Evolutionary conservation across 2,329 filamentous ascomycete species (phyloP).

Genomic region (Epichloe amarillans): DNA sequence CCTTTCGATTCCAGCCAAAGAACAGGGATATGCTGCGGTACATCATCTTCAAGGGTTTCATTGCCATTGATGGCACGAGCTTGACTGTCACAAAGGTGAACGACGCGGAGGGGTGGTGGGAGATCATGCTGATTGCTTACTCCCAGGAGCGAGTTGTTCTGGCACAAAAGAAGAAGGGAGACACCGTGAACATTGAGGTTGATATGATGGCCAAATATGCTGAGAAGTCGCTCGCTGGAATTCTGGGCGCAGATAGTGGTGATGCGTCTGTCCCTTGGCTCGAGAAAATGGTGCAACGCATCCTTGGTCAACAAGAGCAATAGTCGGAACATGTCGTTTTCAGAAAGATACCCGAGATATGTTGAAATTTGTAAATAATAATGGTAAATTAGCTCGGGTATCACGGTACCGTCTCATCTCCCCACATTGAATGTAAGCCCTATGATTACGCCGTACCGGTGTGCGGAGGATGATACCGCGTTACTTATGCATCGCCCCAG

Average conservation of each 20-base stretch:
- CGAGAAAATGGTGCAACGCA: slow-evolving; percentile 58
- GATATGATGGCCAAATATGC: slow-evolving; percentile 80
- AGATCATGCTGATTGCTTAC: slow-evolving; percentile 96
- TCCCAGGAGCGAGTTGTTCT: slow-evolving; percentile 87
- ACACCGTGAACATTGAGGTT: slow-evolving; percentile 83
- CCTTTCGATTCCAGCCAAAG: slow-evolving; percentile 66
- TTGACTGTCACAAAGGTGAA: slow-evolving; percentile 81
- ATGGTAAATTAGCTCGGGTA: not conserved
- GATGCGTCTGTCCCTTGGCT: slow-evolving; percentile 42
- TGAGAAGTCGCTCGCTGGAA: slow-evolving; percentile 72
- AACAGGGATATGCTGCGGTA: slow-evolving; percentile 63
- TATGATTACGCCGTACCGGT: not conserved
- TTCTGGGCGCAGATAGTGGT: slow-evolving; percentile 44
- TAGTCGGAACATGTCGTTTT: not conserved
- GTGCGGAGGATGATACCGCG: not conserved
- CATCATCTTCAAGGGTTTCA: slow-evolving; percentile 91
- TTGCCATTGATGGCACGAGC: slow-evolving; percentile 88
- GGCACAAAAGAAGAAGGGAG: slow-evolving; percentile 63
- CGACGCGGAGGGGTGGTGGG: slow-evolving; percentile 70
- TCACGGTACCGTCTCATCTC: not conserved
- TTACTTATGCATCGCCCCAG: slow-evolving; percentile 43
- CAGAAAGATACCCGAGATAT: too few species aligned
- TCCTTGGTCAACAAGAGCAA: slow-evolving; percentile 50
- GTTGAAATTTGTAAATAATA: not conserved
- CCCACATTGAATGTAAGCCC: too few species aligned